These are phyloP conservation scores for Eutypa lata DNA, from an alignment of 2,329 filamentous ascomycete genomes.

Conservation along the genomic window DNA sequence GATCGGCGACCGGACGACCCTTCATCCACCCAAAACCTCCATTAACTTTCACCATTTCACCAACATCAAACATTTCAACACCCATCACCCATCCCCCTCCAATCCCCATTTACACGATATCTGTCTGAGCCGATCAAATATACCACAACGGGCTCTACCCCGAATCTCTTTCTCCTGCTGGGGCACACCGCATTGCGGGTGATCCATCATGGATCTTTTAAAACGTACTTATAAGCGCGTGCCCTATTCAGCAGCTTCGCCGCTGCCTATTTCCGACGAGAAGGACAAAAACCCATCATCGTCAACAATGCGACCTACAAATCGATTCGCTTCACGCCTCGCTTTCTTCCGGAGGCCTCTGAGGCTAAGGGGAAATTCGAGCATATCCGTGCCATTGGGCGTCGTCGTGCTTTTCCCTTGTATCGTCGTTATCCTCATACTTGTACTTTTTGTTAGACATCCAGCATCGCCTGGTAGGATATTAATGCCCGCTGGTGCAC, in stretches of 20 bases:
- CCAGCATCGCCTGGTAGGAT: slow-evolving; percentile 78
- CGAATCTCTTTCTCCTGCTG: neutral
- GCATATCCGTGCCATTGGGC: slow-evolving; percentile 86
- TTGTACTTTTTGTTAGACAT: slow-evolving; percentile 85
- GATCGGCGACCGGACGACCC: too few species aligned
- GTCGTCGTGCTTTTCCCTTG: slow-evolving; percentile 90
- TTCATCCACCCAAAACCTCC: too few species aligned
- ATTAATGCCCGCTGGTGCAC: slow-evolving; percentile 82
- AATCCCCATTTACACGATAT: too few species aligned
- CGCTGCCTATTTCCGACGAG: slow-evolving; percentile 50
- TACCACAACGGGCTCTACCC: neutral
- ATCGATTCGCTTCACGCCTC: slow-evolving; percentile 49
- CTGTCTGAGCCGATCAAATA: too few species aligned
- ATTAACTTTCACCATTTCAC: too few species aligned
- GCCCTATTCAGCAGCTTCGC: slow-evolving; percentile 37
- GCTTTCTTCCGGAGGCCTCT: slow-evolving; percentile 85
- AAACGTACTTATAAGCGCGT: slow-evolving; percentile 52
- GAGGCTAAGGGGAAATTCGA: slow-evolving; percentile 86
- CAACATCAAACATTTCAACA: too few species aligned
- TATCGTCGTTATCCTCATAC: slow-evolving; percentile 85
- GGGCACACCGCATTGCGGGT: neutral
- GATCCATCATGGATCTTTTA: slow-evolving; percentile 53
- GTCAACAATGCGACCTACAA: slow-evolving; percentile 24
- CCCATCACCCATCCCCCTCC: too few species aligned
- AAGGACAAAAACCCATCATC: slow-evolving; percentile 35